These are phyloP conservation scores for Mycena amicta DNA, from an alignment of 768 basidiomycete species.

Conservation along the genomic window DNA sequence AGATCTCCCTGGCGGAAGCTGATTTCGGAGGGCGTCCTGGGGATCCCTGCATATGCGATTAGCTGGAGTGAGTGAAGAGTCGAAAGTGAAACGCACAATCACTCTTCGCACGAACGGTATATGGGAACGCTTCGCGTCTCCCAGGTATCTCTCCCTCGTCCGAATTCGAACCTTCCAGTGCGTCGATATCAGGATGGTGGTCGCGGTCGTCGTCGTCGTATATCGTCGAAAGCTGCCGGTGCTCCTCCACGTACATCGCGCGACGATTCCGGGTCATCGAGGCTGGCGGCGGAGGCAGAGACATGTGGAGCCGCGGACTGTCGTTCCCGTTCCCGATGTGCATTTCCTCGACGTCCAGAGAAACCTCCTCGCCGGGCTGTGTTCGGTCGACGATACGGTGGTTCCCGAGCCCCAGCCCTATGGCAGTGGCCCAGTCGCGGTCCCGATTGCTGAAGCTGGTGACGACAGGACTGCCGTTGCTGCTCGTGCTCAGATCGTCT, in stretches of 20 bases:
- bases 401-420: too few relatives aligned
- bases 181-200: not conserved
- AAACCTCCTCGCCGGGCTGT: not conserved
- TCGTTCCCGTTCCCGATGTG: too few relatives aligned
- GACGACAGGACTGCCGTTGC: not conserved
- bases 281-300: too few relatives aligned
- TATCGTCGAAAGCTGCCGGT: constrained; percentile 20
- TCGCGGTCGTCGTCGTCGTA: constrained; percentile 4
- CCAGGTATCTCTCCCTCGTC: not conserved
- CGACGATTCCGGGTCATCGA: too few relatives aligned
- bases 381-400: not conserved
- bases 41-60: constrained; percentile 41
- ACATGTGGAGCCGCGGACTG: too few relatives aligned
- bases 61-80: constrained; percentile 51
- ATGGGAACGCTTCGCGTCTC: constrained; percentile 11
- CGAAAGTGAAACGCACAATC: constrained; percentile 21
- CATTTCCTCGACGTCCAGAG: not conserved
- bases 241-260: constrained; percentile 11
- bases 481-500: not conserved
- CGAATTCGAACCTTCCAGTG: not conserved
- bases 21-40: constrained; percentile 70
- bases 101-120: constrained; percentile 14
- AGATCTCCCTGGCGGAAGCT: constrained; percentile 75
- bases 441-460: not conserved
- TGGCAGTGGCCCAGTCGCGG: too few relatives aligned